A percentile compares a stretch with the other conserved stretches of the same genome.
Evolutionary conservation across 1,139 yeast genomes (phyloP).

Genomic region (Geotrichum reessii): DNA sequence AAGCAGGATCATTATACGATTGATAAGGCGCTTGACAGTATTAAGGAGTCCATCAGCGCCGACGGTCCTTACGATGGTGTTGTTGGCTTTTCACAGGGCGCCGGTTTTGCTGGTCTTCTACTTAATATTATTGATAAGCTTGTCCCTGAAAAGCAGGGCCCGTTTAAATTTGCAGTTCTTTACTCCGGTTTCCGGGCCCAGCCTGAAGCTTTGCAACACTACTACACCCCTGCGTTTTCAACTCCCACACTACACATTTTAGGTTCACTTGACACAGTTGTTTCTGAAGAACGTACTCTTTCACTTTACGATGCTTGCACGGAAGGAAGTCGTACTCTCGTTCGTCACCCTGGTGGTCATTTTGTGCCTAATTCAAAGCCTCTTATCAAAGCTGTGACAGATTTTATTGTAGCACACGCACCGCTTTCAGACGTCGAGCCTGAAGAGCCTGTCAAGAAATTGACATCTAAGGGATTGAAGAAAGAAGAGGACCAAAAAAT

Average conservation of each 20-base stretch:
- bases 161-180: constrained; percentile 62
- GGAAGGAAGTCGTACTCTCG: constrained; percentile 42
- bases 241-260: constrained; percentile 68
- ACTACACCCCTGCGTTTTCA: constrained; percentile 42
- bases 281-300: constrained; percentile 64
- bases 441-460: background rate
- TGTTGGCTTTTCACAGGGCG: constrained; percentile 91
- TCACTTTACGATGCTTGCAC: constrained; percentile 52
- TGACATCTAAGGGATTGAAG: background rate
- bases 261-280: constrained; percentile 87
- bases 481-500: background rate
- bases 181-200: constrained; percentile 72
- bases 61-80: constrained; percentile 89
- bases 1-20: constrained; percentile 39
- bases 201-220: constrained; percentile 48
- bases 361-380: constrained; percentile 72
- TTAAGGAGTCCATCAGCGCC: constrained; percentile 50
- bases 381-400: constrained; percentile 50
- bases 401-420: constrained; percentile 6
- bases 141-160: constrained; percentile 37
- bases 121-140: constrained; percentile 30
- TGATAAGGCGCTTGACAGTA: constrained; percentile 46
- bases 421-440: background rate
- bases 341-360: constrained; percentile 82
- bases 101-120: constrained; percentile 58